Conservation (phyloP, 495 filamentous ascomycete genomes). For the Margaritispora aquatica region DNA sequence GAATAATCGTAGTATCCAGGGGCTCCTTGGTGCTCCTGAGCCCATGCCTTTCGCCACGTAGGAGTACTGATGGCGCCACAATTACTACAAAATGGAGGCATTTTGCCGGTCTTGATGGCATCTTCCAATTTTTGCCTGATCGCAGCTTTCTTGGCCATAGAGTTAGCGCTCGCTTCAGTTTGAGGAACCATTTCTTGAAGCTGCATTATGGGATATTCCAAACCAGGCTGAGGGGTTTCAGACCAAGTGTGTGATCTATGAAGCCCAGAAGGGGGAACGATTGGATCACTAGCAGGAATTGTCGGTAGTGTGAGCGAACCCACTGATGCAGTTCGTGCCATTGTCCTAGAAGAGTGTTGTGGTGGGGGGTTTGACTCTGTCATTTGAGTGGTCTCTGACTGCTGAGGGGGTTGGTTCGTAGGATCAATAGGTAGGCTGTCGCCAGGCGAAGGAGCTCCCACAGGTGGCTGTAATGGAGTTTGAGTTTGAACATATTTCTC, state of each 20-base stretch:
- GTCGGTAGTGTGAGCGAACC: conserved; percentile 32
- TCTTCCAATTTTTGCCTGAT: conserved; percentile 60
- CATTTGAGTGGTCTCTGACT: background rate
- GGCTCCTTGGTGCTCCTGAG: conserved; percentile 55
- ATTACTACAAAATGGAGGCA: conserved; percentile 82
- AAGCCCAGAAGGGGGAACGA: conserved; percentile 36
- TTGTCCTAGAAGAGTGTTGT: conserved; percentile 17
- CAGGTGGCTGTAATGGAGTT: background rate
- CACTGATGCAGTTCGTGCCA: conserved; percentile 26
- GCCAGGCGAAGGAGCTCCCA: background rate
- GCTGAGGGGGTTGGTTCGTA: background rate
- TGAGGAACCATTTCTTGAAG: conserved; percentile 8
- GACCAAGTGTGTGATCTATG: conserved; percentile 43
- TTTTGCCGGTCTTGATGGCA: conserved; percentile 62
- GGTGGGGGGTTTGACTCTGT: background rate
- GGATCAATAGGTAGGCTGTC: background rate
- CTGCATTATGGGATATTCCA: conserved; percentile 25
- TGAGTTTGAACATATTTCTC: background rate
- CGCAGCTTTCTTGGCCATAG: conserved; percentile 43
- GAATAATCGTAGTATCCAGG: conserved; percentile 59
- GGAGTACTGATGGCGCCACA: conserved; percentile 93
- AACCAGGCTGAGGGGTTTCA: conserved; percentile 27
- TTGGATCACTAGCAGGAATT: conserved; percentile 53
- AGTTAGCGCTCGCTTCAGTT: conserved; percentile 3
- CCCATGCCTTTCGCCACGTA: conserved; percentile 88